These are phyloP conservation scores for Talaromyces adpressus DNA, from an alignment of 495 filamentous ascomycete species.

Conservation along the genomic window DNA sequence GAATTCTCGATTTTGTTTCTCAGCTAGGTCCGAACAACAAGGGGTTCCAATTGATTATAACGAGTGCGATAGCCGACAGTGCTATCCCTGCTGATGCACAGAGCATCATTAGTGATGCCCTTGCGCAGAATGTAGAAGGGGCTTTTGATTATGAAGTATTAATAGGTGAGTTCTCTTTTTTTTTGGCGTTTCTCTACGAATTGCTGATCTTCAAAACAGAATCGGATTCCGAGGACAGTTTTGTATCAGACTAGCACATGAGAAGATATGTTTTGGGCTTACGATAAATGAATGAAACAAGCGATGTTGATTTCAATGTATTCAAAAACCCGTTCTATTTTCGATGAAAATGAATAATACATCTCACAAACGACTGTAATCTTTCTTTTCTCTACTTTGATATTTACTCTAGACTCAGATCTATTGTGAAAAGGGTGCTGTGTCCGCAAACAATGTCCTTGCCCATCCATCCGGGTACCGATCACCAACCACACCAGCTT, in stretches of 20 bases:
- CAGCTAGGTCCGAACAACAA: conserved; percentile 27
- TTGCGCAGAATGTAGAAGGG: conserved; percentile 29
- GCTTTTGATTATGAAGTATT: conserved; percentile 29
- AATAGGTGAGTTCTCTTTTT: neutral
- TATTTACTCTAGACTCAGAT: neutral
- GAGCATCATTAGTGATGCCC: conserved; percentile 24
- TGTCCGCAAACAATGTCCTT: neutral
- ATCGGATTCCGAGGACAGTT: conserved; percentile 3
- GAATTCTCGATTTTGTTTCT: conserved; percentile 39
- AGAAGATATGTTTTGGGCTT: neutral
- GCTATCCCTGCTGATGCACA: conserved; percentile 26
- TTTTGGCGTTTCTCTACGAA: neutral
- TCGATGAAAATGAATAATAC: too few relatives aligned
- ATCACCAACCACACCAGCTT: conserved; percentile 17
- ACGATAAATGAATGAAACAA: neutral
- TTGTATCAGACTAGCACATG: neutral
- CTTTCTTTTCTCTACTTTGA: too few relatives aligned
- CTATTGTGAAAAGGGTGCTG: neutral
- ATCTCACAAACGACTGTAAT: too few relatives aligned
- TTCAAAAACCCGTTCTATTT: neutral
- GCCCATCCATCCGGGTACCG: neutral
- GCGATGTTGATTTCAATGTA: neutral
- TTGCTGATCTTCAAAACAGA: neutral
- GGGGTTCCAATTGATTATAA: conserved; percentile 32
- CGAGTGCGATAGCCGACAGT: conserved; percentile 25